Base-by-base conservation (phyloP, 345 rosid genomes). In the Eucalyptus melliodora region DNA sequence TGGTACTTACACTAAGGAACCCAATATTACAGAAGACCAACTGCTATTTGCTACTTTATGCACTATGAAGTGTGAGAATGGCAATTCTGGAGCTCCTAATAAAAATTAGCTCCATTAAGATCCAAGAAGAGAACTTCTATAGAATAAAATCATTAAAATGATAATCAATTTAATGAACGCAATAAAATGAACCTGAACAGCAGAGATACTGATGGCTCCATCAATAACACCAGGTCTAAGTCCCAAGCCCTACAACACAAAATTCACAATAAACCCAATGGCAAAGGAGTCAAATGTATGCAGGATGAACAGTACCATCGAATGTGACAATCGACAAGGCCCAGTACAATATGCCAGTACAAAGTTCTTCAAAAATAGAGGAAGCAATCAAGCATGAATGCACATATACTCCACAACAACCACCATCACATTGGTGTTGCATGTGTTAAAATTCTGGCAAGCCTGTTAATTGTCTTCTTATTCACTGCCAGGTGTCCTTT, bases 141-240 rank as follows among this genome's bases (percentile, higher is more conserved):
- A 65, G 77, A 65, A 65, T 65, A 65, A 65, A n/a, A n/a, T 15
- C 37, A n/a, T 14, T 65, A 65, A 15, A 65, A 65, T 8, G 21
- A 65, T n/a, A 65, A 65, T 65, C 40, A n/a, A 65, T 65, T 14
- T 30, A 7, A n/a, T 65, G 77, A 65, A 65, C 10, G 1, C 83
- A 3, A 88, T 21, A 86, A 89, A 81, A 37, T 87, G 89, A 86
- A 97, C 99, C 97, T 97, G 99, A 90, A 96, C 95, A 90, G 99
- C 99, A 4, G 99, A 98, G 81, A 97, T 96, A 92, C 99, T 98
- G 88, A 98, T 98, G 88, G 97, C 99, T 88, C 99, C 99, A 86
- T 98, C 99, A 42, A 98, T 90, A 88, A 94, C 96, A 92, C 99
- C 99, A 90, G 98, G 85, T 51, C 99, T 96, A 89, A 98, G 88